These are phyloP conservation scores for Xerocomellus chrysenteron DNA, from an alignment of 768 basidiomycete genomes.

Conservation along the genomic window DNA sequence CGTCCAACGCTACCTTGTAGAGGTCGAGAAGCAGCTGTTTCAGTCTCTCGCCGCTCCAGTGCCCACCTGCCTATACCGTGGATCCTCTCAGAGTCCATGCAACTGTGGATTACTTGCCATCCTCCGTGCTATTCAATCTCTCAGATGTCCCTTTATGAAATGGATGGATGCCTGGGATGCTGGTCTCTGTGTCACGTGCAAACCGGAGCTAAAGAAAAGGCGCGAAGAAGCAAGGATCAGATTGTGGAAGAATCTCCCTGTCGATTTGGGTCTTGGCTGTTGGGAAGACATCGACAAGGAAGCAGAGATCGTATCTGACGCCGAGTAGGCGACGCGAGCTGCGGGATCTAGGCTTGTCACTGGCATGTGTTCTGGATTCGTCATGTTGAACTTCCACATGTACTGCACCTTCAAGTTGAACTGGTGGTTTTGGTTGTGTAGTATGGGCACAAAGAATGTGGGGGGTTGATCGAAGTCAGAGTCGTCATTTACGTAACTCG, in stretches of 20 bases:
- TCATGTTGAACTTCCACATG: not conserved
- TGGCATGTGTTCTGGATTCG: not conserved
- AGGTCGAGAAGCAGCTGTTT: not conserved
- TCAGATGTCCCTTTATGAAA: not conserved
- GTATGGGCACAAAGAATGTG: not conserved
- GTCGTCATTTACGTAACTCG: too few relatives aligned
- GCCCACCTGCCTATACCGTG: not conserved
- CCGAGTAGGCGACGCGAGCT: not conserved
- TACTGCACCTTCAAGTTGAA: too few relatives aligned
- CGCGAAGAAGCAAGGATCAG: not conserved
- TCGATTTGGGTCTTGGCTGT: not conserved
- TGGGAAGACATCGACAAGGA: conserved; percentile 10
- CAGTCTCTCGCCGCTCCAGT: not conserved
- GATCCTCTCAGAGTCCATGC: not conserved
- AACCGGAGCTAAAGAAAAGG: not conserved
- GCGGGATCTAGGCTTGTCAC: not conserved
- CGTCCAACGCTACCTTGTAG: not conserved
- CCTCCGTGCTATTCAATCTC: not conserved
- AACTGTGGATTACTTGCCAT: not conserved
- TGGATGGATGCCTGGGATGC: conserved; percentile 3
- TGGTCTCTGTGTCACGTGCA: not conserved
- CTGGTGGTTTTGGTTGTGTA: not conserved
- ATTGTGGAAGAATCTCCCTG: conserved; percentile 2
- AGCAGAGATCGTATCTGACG: not conserved
- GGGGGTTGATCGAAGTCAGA: too few relatives aligned